Evolutionary conservation across 441 rosid species (phyloP), one percentile per base, ranked within the genome.

Genomic region (Macaranga tanarius): DNA sequence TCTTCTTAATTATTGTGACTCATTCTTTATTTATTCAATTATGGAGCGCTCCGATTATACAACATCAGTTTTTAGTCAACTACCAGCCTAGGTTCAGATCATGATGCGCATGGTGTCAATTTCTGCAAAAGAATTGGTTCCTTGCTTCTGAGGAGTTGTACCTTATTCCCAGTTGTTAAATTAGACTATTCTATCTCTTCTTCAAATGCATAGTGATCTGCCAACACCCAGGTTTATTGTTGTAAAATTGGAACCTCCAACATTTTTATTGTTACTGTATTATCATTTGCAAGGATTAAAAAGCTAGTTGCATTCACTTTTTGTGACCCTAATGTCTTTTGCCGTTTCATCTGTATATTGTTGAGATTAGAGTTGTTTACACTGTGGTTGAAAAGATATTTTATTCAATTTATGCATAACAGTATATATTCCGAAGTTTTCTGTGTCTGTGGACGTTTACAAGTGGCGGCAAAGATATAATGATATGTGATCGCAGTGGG

Each of bases 21-120:
- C 10, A 63, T 80, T 81, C 77, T 74, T 77, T 74, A 65, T 80
- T 77, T 75, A 74, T 80, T 77, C 22, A 23, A 65, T 63, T 10
- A 13, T 74, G 22, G 22, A 62, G 34, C 51, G 4, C 3, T 16
- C 19, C 25, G 22, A n/a, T 47, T 60, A 63, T 28, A 19, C 52
- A 56, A 28, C 52, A 48, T 57, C 19, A 25, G 22, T 56, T 23
- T 22, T 8, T 51, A 20, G 63, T 40, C 12, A 56, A 22, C 26
- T 42, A 15, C 59, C 11, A 61, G n/a, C 8, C 26, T 48, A 47
- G 51, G 51, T 11, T 47, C 16, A 1, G 51, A 26, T 64, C 38
- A 44, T 23, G 42, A 50, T 48, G 28, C 58, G 50, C 44, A 4
- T 44, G 48, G 12, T 48, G 42, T 44, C 54, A 20, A 51, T 45